Base-by-base conservation (phyloP, 2,329 filamentous ascomycete species). In the Thelonectria blattea region DNA sequence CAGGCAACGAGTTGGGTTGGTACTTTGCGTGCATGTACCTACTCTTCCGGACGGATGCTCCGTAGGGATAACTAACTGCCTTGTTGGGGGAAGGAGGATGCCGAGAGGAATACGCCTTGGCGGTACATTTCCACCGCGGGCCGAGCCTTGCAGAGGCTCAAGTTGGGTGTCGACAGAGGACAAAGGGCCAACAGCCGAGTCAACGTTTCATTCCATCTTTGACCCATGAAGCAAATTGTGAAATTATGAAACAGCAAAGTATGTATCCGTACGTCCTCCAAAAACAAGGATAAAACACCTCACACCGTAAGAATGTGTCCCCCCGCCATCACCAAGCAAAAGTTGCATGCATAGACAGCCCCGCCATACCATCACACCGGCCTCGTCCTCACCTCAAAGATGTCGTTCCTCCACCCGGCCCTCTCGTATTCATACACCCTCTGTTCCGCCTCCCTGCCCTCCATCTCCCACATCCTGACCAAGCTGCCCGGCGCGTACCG, bases 401-500 rank as follows among this genome's bases (percentile, higher is more conserved):
- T 88, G 47, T 87, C 88, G 74, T 96, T 97, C 67, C 90, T 85
- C 93, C 93, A 97, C 0, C 90, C 91, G 15, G 84, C 87, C 48
- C 80, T 80, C 56, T 88, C 85, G 71, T 88, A 88, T 65, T 94
- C 90, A 65, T 93, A 87, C 39, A 96, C 86, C 42, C 87, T 83
- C 75, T 96, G 91, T 18, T 82, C 83, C 0, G 91, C 92, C 62
- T 83, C 81, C 20, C 80, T 77, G 0, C 87, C 92, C 76, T 96
- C 90, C 65, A 93, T 89, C 66, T 94, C 86, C 92, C 92, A 97
- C n/a, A 96, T 76, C 77, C 91, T 93, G 52, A 95, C 91, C 24
- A 97, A 80, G 74, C 93, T 97, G 0, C 92, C 93, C 0, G 94
- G 94, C 1, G 94, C 89, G 77, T 97, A 97, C 2, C 92, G 85